Evolutionary conservation across 305 asterid genomes (phyloP), one percentile per base, ranked within the genome.

Genomic region (Ilex paraguariensis): DNA sequence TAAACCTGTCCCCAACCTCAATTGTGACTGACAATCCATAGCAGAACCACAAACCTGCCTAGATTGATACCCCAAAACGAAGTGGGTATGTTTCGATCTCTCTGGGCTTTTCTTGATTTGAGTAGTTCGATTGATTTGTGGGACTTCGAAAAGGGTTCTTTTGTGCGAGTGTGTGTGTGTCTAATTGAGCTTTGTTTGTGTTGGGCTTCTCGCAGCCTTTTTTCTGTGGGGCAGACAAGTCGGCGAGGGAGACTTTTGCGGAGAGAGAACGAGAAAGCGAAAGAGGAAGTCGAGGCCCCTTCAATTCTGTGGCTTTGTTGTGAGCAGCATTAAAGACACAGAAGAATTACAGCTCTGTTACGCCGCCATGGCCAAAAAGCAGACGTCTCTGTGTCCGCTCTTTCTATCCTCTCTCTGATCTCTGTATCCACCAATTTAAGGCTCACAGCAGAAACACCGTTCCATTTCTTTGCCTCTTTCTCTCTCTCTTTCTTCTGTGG

Each of bases 301-400:
- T 79, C 75, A 70, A 71, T 71, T 67, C 68, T 82, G 76, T 63
- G 76, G 82, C 74, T 72, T 70, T 73, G 83, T 72, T 48, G 77
- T 70, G 65, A 59, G 83, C 91, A 85, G 82, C 91, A 85, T 80
- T 87, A 72, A 87, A 59, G 77, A 73, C 76, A 70, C 61, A 77
- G 65, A 73, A 69, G 90, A 86, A 83, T 70, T 77, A 84, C 83
- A 86, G 86, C 76, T 79, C 95, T 86, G 95, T 83, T 76, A 84
- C 92, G 95, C 96, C 95, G 96, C 90, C 95, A 83, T 79, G 75
- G 73, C 79, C 65, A 58, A 63, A 77, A 75, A 81, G 66, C 71
- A 79, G 32, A 44, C 60, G 54, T 28, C 14, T 54, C 33, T 39
- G 73, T 78, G 73, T 9, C 54, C 13, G 54, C 70, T 60, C 71